Evolutionary conservation across 352 stramenopile genomes (phyloP), one percentile per base, ranked within the genome.

Genomic region (Globisporangium alternatum): DNA sequence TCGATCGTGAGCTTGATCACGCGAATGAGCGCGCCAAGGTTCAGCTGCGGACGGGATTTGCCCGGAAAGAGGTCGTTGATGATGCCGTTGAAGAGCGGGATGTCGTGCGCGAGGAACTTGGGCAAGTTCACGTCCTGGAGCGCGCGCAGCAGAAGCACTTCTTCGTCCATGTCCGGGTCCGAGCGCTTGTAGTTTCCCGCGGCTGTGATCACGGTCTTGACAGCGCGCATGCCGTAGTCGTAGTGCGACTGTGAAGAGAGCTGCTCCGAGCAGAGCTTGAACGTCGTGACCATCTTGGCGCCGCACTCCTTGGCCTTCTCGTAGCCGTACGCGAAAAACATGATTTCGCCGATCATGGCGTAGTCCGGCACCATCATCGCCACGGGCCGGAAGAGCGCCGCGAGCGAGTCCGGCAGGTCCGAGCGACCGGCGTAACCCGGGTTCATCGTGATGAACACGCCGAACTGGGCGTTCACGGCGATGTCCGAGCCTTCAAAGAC

Each of bases 311-410:
- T 92, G 12, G 93, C 95, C 43, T 98, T 95, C 57, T 95, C 86
- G 64, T 98, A 98, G 5, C 95, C 95, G 54, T 97, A 98, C 6
- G 88, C 90, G 62, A 98, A 98, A 45, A 98, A 95, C 93, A 98
- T 98, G 72, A 98, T 98, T 67, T 98, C 94, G 41, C 91, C 94
- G 56, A 98, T 98, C 68, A 98, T 91, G 5, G 89, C 92, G 64
- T 98, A 98, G 70, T 98, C 93, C 0, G 94, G 94, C 21, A 98
- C 94, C 96, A 98, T 99, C 96, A 98, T 98, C 5, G 96, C 96
- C 28, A 98, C 96, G 0, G 96, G 96, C 22, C 96, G 85, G 64
- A 98, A 98, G 2, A 98, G 67, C 9, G 95, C 96, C 37, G 97
- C 94, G 4, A 98, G 78, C 17, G 98, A 98, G 68, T 98, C 96